Conservation (phyloP, 2,329 filamentous ascomycete genomes). For the Furcasterigmium sp. region DNA sequence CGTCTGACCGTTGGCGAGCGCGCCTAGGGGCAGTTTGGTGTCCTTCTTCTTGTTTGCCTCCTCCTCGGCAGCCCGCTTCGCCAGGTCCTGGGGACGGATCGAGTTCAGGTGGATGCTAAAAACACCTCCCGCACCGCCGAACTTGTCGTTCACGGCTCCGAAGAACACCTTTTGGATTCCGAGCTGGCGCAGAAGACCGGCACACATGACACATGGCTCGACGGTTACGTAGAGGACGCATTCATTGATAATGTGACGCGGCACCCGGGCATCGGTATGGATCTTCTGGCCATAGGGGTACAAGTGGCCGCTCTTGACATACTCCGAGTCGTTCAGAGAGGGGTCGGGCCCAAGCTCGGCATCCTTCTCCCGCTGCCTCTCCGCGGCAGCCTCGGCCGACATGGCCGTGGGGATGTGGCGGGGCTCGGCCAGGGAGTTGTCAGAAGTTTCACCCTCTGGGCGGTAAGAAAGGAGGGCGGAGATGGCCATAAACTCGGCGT, state of each 20-base stretch:
- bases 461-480: constrained; percentile 45
- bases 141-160: constrained; percentile 92
- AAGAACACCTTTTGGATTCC: constrained; percentile 88
- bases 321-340: constrained; percentile 39
- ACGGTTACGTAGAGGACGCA: constrained; percentile 90
- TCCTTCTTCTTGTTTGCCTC: not conserved
- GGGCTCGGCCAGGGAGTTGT: constrained; percentile 4
- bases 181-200: constrained; percentile 83
- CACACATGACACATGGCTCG: constrained; percentile 98
- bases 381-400: constrained; percentile 5
- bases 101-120: constrained; percentile 73
- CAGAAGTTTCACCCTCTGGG: constrained; percentile 12
- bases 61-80: not conserved
- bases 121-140: constrained; percentile 92
- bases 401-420: constrained; percentile 15
- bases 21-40: not conserved
- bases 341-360: constrained; percentile 18
- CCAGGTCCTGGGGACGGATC: constrained; percentile 1
- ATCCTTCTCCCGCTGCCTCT: constrained; percentile 16
- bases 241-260: constrained; percentile 63
- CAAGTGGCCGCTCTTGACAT: constrained; percentile 50
- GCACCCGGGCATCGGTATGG: constrained; percentile 50
- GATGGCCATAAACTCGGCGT: constrained; percentile 92
- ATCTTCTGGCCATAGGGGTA: constrained; percentile 58
- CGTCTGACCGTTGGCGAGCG: not conserved